Evolutionary conservation across 1,284 basidiomycete species (phyloP).

Genomic region (Phylloporus sp.): DNA sequence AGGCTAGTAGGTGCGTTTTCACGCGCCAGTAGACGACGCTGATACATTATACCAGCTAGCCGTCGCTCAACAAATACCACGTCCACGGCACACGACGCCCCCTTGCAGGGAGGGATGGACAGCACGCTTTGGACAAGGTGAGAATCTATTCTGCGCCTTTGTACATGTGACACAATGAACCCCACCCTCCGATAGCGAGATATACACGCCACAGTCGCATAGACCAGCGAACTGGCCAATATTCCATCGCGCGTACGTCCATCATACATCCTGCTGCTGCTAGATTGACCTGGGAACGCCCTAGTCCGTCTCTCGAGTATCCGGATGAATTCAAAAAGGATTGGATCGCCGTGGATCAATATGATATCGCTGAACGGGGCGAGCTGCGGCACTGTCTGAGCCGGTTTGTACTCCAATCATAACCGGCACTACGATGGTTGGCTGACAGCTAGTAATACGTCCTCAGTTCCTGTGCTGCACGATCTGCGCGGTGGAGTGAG

Average conservation of each 20-base stretch:
- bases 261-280: neutral
- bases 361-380: conserved; percentile 14
- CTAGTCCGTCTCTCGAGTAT: conserved; percentile 18
- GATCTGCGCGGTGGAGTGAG: neutral
- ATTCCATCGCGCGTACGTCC: neutral
- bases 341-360: conserved; percentile 2
- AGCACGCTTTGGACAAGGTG: neutral
- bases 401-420: conserved; percentile 18
- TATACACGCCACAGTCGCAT: neutral
- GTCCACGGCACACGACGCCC: too few relatives aligned
- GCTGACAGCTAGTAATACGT: conserved; percentile 4
- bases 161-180: too few relatives aligned
- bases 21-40: too few relatives aligned
- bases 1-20: too few relatives aligned
- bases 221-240: neutral
- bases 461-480: conserved; percentile 9
- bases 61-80: too few relatives aligned
- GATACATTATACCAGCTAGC: too few relatives aligned
- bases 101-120: neutral
- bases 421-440: neutral
- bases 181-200: neutral
- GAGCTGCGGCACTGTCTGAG: conserved; percentile 11
- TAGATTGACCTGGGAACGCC: too few relatives aligned
- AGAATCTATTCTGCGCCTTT: neutral
- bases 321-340: conserved; percentile 10